Evolutionary conservation across 768 basidiomycete species (phyloP).

Genomic region (Gymnopilus junonius): DNA sequence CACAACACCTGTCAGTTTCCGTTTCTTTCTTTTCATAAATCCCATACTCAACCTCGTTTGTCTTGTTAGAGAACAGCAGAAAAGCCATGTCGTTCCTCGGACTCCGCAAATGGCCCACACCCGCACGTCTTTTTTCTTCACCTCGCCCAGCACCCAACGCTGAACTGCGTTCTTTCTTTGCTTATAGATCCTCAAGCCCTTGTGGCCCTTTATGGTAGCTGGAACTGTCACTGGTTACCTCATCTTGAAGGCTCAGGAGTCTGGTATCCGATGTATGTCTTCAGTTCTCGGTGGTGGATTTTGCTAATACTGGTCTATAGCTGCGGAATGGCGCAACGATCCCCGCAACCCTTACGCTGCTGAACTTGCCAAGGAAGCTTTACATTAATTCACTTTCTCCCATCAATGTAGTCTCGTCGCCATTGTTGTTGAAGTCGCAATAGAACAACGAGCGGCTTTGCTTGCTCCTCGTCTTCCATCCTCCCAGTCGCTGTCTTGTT

Average conservation of each 20-base stretch:
- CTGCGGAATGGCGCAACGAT: slow-evolving; percentile 71
- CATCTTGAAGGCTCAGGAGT: slow-evolving; percentile 69
- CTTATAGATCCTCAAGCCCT: slow-evolving; percentile 65
- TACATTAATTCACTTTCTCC: slow-evolving; percentile 37
- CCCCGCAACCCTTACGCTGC: slow-evolving; percentile 84
- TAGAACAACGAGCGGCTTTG: no score
- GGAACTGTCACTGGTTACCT: slow-evolving; percentile 68
- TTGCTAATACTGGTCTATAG: slow-evolving; percentile 26
- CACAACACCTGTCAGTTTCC: slow-evolving; percentile 15
- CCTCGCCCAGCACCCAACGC: neutral
- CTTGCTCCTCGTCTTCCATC: no score
- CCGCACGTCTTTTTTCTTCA: slow-evolving; percentile 50
- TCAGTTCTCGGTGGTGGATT: neutral
- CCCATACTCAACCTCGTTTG: neutral
- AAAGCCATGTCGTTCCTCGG: slow-evolving; percentile 73
- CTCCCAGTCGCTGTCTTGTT: no score
- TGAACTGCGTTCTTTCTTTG: neutral
- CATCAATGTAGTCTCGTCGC: slow-evolving; percentile 10
- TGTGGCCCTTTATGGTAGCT: slow-evolving; percentile 83
- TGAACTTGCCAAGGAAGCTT: slow-evolving; percentile 68
- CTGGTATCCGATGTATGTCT: slow-evolving; percentile 71
- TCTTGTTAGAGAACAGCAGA: slow-evolving; percentile 4
- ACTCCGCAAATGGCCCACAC: slow-evolving; percentile 82
- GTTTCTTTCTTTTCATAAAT: slow-evolving; percentile 1
- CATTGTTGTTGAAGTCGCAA: slow-evolving; percentile 7